Evolutionary conservation across 2,329 filamentous ascomycete genomes (phyloP), one percentile per base, ranked within the genome.

Genomic region (Talaromyces sp.): DNA sequence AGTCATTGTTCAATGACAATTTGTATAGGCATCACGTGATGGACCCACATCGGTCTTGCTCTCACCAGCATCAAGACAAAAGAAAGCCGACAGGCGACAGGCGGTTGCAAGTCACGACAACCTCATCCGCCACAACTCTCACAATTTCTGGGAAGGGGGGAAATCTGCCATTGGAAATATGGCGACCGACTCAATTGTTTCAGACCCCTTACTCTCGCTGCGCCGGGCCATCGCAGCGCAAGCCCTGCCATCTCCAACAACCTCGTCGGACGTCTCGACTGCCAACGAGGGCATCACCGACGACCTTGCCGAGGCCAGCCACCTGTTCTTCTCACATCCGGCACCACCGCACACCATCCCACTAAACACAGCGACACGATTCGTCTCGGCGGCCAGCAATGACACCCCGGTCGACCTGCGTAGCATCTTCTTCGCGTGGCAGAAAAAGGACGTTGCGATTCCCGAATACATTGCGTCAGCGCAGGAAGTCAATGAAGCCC

Each of bases 371-470:
- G 82, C 88, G 10, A 99, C 95, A 66, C 91, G 95, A 68, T 98
- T 98, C 80, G 84, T 90, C 63, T 93, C 91, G n/a, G 84, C 85
- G 61, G 85, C 86, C 54, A 76, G 76, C 68, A 76, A 77, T 68
- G 82, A 85, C 54, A 81, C 82, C 59, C 83, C 89, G 4, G 87
- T 96, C 69, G 91, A 97, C 73, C 82, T 99, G 67, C 91, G 95
- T 72, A 95, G 89, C 73, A 93, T 97, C 77, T 97, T 93, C 80
- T 96, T 98, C 72, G 92, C 92, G 59, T 99, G 92, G 91, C 82
- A 90, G 70, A 96, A 97, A 78, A 91, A 92, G 75, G 93, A 98
- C 78, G 86, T 89, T 59, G 86, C 89, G 58, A 92, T 96, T 66
- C 89, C 90, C 11, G 91, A 96, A 68, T 98, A 98, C 82, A 95